A percentile compares a stretch with the other conserved stretches of the same genome.
phyloP scores from a whole-genome alignment of 2,329 filamentous ascomycete species.

The Colletotrichum endophyticum region DNA sequence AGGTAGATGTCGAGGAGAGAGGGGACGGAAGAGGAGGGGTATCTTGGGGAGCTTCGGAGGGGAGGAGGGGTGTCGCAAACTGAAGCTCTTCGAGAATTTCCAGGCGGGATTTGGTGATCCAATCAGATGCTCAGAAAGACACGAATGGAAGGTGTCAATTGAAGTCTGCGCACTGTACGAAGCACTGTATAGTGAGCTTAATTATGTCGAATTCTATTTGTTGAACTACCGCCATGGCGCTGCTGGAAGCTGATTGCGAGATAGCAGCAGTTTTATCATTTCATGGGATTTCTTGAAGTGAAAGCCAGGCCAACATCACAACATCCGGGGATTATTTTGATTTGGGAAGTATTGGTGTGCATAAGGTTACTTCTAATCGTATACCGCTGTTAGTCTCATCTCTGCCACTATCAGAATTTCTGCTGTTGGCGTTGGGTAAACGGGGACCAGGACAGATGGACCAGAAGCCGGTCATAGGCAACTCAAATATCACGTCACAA shows the following conservation, averaged over 20 bases:
- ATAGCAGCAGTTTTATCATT: background rate
- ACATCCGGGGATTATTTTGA: background rate
- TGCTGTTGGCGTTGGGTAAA: background rate
- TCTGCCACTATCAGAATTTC: background rate
- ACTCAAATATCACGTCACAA: background rate
- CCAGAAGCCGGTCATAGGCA: background rate
- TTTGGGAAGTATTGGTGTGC: background rate
- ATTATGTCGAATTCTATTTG: background rate
- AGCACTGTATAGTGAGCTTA: background rate
- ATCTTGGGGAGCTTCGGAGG: background rate
- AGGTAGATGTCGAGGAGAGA: too few species aligned
- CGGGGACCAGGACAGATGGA: background rate
- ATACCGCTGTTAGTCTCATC: too few species aligned
- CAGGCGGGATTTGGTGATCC: background rate
- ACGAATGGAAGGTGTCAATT: background rate
- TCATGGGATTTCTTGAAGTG: background rate
- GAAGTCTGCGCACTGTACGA: background rate
- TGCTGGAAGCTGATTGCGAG: background rate
- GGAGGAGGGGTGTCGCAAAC: background rate
- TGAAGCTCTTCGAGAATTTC: conserved; percentile 19
- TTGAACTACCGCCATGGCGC: background rate
- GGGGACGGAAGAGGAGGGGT: background rate
- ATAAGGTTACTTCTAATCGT: background rate
- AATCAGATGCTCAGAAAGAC: conserved; percentile 17
- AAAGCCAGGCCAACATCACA: background rate